Conservation (phyloP, 495 filamentous ascomycete genomes). For the Barbatosphaeria neglecta region DNA sequence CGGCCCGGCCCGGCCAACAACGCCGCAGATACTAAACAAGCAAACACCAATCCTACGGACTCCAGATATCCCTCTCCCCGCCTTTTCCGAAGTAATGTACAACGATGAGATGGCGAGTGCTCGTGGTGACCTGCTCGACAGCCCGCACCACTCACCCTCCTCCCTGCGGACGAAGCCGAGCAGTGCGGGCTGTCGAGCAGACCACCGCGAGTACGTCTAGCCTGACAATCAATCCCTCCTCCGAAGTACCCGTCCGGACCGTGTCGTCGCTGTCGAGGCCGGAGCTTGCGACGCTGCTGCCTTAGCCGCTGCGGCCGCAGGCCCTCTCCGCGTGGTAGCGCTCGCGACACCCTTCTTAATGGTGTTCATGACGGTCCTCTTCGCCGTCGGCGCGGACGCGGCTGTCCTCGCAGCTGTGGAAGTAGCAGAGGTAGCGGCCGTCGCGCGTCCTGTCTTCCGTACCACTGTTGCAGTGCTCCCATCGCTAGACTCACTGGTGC, state of each 20-base stretch:
- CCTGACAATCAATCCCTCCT: conserved; percentile 28
- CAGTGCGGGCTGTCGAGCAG: too few species aligned
- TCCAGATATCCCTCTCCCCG: too few species aligned
- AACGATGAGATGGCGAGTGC: too few species aligned
- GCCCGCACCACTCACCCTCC: too few species aligned
- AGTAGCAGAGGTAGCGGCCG: conserved; percentile 17
- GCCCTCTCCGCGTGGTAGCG: conserved; percentile 26
- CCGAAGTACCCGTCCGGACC: conserved; percentile 27
- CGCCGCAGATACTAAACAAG: too few species aligned
- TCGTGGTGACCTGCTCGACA: too few species aligned
- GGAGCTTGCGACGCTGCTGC: conserved; percentile 16
- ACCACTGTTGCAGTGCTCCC: conserved; percentile 33
- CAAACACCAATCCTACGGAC: too few species aligned
- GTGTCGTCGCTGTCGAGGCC: conserved; percentile 16
- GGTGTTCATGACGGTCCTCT: conserved; percentile 28
- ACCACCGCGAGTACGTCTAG: not conserved
- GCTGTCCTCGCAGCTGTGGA: not conserved
- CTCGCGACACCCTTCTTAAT: conserved; percentile 26
- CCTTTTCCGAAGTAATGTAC: too few species aligned
- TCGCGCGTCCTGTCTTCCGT: conserved; percentile 23
- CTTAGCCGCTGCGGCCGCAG: conserved; percentile 18
- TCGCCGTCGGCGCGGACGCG: conserved; percentile 15
- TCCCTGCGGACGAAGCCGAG: too few species aligned
- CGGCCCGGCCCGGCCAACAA: too few species aligned
- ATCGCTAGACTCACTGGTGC: conserved; percentile 36